These are phyloP conservation scores for Pyrenula massariospora DNA, from an alignment of 495 filamentous ascomycete species.

Conservation along the genomic window DNA sequence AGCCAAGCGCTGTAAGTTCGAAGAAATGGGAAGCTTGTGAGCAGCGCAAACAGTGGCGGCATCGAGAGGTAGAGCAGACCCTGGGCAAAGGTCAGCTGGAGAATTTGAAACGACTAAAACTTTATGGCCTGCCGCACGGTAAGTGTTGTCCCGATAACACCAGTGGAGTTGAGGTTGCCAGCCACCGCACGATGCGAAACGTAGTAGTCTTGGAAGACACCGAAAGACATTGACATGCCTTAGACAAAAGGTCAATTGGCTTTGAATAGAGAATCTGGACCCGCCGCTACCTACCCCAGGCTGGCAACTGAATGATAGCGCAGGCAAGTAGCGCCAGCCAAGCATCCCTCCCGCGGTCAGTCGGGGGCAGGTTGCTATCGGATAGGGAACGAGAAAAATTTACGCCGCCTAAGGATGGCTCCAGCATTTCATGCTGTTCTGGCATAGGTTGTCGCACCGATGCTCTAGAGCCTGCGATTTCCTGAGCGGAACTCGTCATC, in stretches of 20 bases:
- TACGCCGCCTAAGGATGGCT: too few species aligned
- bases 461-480: too few species aligned
- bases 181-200: conserved; percentile 21
- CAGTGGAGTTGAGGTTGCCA: conserved; percentile 24
- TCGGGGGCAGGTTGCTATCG: conserved; percentile 44
- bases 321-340: conserved; percentile 51
- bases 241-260: background rate
- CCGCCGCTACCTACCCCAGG: conserved; percentile 42
- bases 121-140: conserved; percentile 12
- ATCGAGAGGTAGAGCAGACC: conserved; percentile 47
- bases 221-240: conserved; percentile 40
- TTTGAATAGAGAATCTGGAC: conserved; percentile 1
- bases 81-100: conserved; percentile 11
- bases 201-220: conserved; percentile 38
- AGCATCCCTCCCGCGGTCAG: conserved; percentile 49
- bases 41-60: conserved; percentile 35
- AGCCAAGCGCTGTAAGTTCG: conserved; percentile 25
- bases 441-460: too few species aligned
- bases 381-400: too few species aligned
- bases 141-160: conserved; percentile 39
- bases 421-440: background rate
- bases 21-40: conserved; percentile 33
- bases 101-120: conserved; percentile 1
- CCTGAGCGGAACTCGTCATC: too few species aligned
- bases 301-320: conserved; percentile 49